Conservation (phyloP, 1,284 basidiomycete genomes). For the Neolentinus lepideus region DNA sequence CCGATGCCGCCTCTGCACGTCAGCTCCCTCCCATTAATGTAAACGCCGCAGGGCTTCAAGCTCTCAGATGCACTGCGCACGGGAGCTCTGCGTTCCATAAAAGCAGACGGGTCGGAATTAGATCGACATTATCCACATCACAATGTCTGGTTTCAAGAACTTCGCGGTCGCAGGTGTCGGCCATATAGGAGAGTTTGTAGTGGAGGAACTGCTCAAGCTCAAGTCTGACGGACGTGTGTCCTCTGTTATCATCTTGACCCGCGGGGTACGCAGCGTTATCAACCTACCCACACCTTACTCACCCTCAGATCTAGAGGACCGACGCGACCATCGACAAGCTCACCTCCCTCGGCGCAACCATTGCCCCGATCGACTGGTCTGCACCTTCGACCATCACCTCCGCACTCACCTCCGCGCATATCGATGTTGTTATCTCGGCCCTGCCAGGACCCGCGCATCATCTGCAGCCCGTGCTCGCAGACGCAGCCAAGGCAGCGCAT, state of each 20-base stretch:
- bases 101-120: too few species aligned
- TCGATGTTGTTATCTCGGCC: conserved; percentile 19
- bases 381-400: conserved; percentile 7
- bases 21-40: too few species aligned
- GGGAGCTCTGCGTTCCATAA: too few species aligned
- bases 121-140: too few species aligned
- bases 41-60: too few species aligned
- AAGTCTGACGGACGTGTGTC: conserved; percentile 9
- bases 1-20: too few species aligned
- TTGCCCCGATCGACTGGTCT: conserved; percentile 10
- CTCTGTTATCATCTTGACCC: conserved; percentile 9
- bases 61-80: too few species aligned
- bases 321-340: neutral
- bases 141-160: conserved; percentile 16
- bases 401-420: conserved; percentile 2
- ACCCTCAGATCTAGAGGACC: neutral
- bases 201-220: conserved; percentile 15
- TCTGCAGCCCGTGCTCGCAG: conserved; percentile 14
- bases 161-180: conserved; percentile 19
- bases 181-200: conserved; percentile 14
- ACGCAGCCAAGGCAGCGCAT: conserved; percentile 19
- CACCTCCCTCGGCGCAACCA: conserved; percentile 4
- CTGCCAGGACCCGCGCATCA: conserved; percentile 10
- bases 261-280: conserved; percentile 6
- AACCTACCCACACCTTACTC: neutral